Evolutionary conservation across 2,329 filamentous ascomycete species (phyloP), one percentile per base, ranked within the genome.

Genomic region (Arachnomyces sp.): DNA sequence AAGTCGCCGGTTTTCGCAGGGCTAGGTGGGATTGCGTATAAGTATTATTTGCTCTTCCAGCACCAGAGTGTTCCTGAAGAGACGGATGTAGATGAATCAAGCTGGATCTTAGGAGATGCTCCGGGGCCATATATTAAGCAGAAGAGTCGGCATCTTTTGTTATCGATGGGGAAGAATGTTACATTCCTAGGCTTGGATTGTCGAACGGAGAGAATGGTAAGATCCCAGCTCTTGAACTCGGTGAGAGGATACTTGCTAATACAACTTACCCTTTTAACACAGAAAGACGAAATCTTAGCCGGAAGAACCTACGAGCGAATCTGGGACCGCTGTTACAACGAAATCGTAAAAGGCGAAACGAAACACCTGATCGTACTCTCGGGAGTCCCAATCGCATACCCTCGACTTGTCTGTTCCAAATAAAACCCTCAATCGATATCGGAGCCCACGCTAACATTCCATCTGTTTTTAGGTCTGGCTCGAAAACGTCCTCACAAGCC

Each of bases 21-120:
- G 0, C 64, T 98, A 7, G 93, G 92, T 2, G 84, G 83, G 29
- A 79, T 96, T 36, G 90, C 90, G 0, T 96, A 92, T 75, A 98
- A 98, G 61, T 98, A 96, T 64, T 98, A 98, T 56, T 82, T 98
- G 80, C 74, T 98, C 7, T 98, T 98, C 67, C 92, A 98, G 61
- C 92, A 98, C 52, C 93, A 98, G 61, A 94, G 84, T 49, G 71
- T 94, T 3, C 67, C 78, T 1, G 77, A 81, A 34, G 92, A 98
- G 65, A 87, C 81, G 0, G 81, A 93, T 49, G 71, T 74, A 28
- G 77, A 84, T 2, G 93, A 98, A 60, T 86, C 90, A 2, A 95
- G 87, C 57, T 96, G 92, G 92, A 67, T 93, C 13, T 66, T 96
- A 3, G 92, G 92, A 4, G 68, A 75, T 16, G 71, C 74, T 28